Evolutionary conservation across 441 rosid species (phyloP).

Genomic region (Metrosideros polymorpha): DNA sequence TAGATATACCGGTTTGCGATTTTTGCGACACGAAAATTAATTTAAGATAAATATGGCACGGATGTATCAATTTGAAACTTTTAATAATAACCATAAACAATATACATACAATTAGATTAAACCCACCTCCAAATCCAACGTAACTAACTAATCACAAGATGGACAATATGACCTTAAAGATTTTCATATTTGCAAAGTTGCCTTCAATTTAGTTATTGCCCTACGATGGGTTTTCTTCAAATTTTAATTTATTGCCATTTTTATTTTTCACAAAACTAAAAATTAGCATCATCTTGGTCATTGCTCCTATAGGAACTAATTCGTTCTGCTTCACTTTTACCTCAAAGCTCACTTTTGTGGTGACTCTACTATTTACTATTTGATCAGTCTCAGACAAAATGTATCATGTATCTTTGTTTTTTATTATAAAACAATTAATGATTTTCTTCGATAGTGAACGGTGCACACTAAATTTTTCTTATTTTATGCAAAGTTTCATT

Average conservation of each 20-base stretch:
- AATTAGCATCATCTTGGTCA: neutral
- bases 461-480: neutral
- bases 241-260: neutral
- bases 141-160: neutral
- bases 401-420: neutral
- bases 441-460: neutral
- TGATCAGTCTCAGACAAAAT: neutral
- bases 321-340: neutral
- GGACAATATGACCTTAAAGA: neutral
- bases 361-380: neutral
- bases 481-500: neutral
- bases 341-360: neutral
- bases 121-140: neutral
- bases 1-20: neutral
- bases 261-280: neutral
- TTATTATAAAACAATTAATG: neutral
- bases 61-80: neutral
- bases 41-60: rapidly evolving
- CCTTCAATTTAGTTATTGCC: neutral
- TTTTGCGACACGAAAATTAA: rapidly evolving
- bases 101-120: neutral
- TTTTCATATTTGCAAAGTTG: neutral
- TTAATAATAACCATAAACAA: neutral
- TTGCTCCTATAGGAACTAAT: neutral
- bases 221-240: neutral